These are phyloP conservation scores for Apiotrichum porosum DNA, from an alignment of 1,284 basidiomycete species.

Conservation along the genomic window DNA sequence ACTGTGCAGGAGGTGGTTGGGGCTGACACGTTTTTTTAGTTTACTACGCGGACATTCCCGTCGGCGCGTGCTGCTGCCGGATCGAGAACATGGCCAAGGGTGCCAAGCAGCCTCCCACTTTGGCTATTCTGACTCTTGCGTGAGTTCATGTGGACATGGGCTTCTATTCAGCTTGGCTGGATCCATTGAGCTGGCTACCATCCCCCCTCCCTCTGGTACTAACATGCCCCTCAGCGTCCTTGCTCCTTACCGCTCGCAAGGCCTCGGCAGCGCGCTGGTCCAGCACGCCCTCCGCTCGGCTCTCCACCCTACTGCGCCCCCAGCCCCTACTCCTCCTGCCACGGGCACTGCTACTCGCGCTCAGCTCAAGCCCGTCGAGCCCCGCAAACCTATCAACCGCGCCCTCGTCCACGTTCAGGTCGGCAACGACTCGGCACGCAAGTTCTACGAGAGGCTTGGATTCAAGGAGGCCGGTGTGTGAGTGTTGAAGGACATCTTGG, in stretches of 20 bases:
- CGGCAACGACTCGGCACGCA: conserved; percentile 41
- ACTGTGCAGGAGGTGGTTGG: not conserved
- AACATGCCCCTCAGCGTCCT: conserved; percentile 30
- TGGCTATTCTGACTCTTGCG: conserved; percentile 46
- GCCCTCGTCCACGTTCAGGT: conserved; percentile 44
- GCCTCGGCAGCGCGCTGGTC: conserved; percentile 43
- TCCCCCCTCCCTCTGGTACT: not conserved
- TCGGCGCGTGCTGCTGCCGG: conserved; percentile 42
- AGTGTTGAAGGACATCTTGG: conserved; percentile 21
- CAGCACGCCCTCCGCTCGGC: conserved; percentile 32
- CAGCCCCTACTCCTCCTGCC: conserved; percentile 35
- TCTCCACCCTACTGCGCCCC: conserved; percentile 38
- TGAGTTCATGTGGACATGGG: conserved; percentile 18
- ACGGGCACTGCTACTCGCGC: conserved; percentile 35
- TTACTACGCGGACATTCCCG: conserved; percentile 49
- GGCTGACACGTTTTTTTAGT: conserved; percentile 19
- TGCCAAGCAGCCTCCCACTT: conserved; percentile 30
- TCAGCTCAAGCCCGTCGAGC: conserved; percentile 25
- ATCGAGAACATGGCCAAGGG: conserved; percentile 34
- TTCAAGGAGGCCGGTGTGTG: conserved; percentile 43
- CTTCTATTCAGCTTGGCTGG: not conserved
- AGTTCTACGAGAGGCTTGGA: conserved; percentile 45
- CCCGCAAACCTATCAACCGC: conserved; percentile 34
- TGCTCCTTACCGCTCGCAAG: conserved; percentile 45
- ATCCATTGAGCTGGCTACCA: not conserved